Percentiles rank a stretch among this genome's conserved stretches.
These are phyloP conservation scores for Euryodendron excelsum DNA, from an alignment of 148 eudicot genomes.

Conservation along the genomic window DNA sequence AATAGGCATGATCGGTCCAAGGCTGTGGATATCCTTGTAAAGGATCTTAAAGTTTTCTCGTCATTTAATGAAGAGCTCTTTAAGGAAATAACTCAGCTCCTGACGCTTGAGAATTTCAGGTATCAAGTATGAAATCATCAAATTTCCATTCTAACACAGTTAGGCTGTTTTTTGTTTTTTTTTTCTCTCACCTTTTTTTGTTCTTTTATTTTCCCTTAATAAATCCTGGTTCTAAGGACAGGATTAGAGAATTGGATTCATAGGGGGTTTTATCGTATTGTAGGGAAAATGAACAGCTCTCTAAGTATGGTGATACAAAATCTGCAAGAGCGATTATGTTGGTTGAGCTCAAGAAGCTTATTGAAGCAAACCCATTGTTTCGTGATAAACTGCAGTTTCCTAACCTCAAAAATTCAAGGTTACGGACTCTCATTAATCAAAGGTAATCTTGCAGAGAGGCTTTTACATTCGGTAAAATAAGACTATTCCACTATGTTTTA, in stretches of 20 bases:
- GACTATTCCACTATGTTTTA: too few relatives aligned
- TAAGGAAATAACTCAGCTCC: slow-evolving; percentile 68
- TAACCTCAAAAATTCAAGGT: slow-evolving; percentile 59
- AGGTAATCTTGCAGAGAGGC: slow-evolving; percentile 37
- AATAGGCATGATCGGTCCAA: slow-evolving; percentile 61
- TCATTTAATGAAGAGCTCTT: slow-evolving; percentile 63
- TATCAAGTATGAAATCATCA: slow-evolving; percentile 5
- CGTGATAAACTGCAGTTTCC: slow-evolving; percentile 76
- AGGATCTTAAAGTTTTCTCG: slow-evolving; percentile 74
- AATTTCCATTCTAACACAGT: neutral
- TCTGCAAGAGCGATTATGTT: slow-evolving; percentile 74
- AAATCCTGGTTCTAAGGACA: too few relatives aligned
- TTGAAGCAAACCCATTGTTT: slow-evolving; percentile 80
- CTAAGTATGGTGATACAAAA: slow-evolving; percentile 69
- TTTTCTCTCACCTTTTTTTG: too few relatives aligned
- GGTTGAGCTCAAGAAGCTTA: slow-evolving; percentile 67
- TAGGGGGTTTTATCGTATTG: neutral
- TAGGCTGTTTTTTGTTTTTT: too few relatives aligned
- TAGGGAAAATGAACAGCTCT: slow-evolving; percentile 69
- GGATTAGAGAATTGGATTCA: too few relatives aligned
- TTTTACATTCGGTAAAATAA: neutral
- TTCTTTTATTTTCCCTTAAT: too few relatives aligned
- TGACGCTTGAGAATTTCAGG: slow-evolving; percentile 79
- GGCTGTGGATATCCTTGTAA: slow-evolving; percentile 75
- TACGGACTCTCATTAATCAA: slow-evolving; percentile 73